Evolutionary conservation across 306 rosid species (phyloP).

Genomic region (Ormosia emarginata): DNA sequence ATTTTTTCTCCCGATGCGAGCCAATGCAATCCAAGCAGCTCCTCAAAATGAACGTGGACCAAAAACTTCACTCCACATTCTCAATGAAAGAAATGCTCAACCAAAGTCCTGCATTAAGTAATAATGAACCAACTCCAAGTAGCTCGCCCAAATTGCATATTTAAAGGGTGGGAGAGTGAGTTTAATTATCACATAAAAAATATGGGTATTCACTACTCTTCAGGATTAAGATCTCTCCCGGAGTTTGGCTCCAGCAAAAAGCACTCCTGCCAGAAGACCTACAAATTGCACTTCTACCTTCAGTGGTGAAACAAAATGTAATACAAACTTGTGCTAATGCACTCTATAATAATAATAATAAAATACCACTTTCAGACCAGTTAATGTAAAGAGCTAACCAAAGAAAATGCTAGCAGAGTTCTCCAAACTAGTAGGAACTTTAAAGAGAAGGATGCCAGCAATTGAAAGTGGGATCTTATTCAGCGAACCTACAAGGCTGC

Average conservation of each 20-base stretch:
- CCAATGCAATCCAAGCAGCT: constrained; percentile 7
- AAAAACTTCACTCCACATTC: constrained; percentile 7
- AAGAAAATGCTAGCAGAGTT: constrained; percentile 88
- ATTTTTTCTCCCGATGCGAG: neutral
- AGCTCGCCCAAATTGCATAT: constrained; percentile 1
- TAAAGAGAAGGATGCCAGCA: constrained; percentile 85
- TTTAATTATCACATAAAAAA: neutral
- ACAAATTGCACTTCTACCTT: constrained; percentile 26
- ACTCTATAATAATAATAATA: neutral
- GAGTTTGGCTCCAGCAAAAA: constrained; percentile 95
- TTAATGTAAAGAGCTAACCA: constrained; percentile 51
- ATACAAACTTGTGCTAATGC: neutral
- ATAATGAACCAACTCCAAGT: constrained; percentile 11
- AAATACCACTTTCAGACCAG: neutral
- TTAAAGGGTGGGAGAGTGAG: neutral
- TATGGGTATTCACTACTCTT: neutral
- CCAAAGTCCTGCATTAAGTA: neutral
- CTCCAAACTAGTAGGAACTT: constrained; percentile 93
- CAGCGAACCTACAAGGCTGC: constrained; percentile 96
- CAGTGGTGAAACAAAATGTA: constrained; percentile 16
- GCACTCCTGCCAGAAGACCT: constrained; percentile 95
- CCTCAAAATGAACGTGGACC: neutral
- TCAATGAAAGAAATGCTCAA: neutral
- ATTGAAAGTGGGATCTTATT: constrained; percentile 96
- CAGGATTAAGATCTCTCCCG: constrained; percentile 62